Evolutionary conservation across 2,329 filamentous ascomycete species (phyloP).

Genomic region (Parafenestella ontariensis): DNA sequence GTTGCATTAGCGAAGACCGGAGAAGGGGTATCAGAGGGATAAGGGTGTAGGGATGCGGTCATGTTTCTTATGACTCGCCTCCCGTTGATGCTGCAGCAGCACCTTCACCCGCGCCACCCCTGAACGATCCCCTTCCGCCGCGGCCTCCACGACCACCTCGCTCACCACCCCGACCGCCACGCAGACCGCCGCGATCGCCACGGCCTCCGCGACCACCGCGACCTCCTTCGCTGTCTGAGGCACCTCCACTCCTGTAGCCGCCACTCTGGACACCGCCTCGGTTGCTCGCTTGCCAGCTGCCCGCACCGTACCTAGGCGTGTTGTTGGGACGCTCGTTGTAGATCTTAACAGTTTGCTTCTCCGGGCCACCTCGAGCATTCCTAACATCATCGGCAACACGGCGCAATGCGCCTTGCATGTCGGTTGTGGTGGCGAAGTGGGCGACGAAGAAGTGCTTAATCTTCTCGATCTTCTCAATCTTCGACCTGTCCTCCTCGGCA

Average conservation of each 20-base stretch:
- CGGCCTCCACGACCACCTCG: conserved; percentile 52
- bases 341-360: conserved; percentile 81
- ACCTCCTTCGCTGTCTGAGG: conserved; percentile 77
- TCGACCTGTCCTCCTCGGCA: conserved; percentile 79
- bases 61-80: conserved; percentile 45
- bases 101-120: conserved; percentile 45
- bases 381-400: conserved; percentile 79
- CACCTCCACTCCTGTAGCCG: conserved; percentile 83
- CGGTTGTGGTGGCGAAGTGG: conserved; percentile 79
- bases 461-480: conserved; percentile 73
- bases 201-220: conserved; percentile 63
- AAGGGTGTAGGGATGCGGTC: conserved; percentile 19
- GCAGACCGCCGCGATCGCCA: conserved; percentile 34
- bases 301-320: conserved; percentile 57
- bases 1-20: conserved; percentile 27
- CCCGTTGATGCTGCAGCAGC: conserved; percentile 43
- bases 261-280: conserved; percentile 69
- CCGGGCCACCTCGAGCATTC: conserved; percentile 74
- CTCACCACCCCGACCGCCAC: conserved; percentile 56
- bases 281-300: conserved; percentile 68
- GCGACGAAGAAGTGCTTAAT: conserved; percentile 84
- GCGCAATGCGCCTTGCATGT: conserved; percentile 80
- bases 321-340: conserved; percentile 72
- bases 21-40: conserved; percentile 43
- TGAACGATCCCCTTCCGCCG: conserved; percentile 39